Percentiles rank a stretch among this genome's conserved stretches.
Evolutionary conservation across 164 flowering plant genomes (phyloP).

Genomic region (Magnolia sinica): DNA sequence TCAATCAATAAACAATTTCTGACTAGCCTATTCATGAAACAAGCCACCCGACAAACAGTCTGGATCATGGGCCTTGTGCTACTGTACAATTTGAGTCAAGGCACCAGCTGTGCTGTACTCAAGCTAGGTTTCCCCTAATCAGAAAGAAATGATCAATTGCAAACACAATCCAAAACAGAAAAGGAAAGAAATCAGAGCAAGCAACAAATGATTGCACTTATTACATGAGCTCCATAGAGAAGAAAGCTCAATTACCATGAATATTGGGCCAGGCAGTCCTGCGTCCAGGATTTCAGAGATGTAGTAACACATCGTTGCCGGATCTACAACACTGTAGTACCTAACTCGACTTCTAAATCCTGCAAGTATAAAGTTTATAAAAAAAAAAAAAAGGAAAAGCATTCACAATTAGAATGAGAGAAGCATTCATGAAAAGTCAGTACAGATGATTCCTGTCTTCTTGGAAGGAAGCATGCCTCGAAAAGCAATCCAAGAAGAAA

Average conservation of each 20-base stretch:
- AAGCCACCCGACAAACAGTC: not conserved
- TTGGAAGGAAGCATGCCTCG: not conserved
- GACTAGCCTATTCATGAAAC: not conserved
- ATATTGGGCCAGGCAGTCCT: slow-evolving; percentile 64
- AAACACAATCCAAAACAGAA: not conserved
- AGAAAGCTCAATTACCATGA: slow-evolving; percentile 56
- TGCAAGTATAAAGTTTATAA: slow-evolving; percentile 29
- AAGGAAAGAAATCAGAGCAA: not conserved
- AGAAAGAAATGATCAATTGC: not conserved
- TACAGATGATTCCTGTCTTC: not conserved
- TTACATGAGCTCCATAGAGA: not conserved
- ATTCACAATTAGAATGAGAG: no score
- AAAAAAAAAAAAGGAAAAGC: not conserved
- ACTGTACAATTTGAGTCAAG: not conserved
- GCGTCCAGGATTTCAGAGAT: slow-evolving; percentile 85
- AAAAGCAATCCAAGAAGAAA: not conserved
- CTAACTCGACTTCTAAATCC: slow-evolving; percentile 87
- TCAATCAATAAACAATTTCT: not conserved
- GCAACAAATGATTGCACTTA: not conserved
- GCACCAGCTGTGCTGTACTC: not conserved
- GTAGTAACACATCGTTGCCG: slow-evolving; percentile 60
- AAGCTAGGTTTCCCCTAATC: not conserved
- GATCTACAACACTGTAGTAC: slow-evolving; percentile 74
- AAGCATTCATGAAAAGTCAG: slow-evolving; percentile 1
- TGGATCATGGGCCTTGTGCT: no score